These are phyloP conservation scores for Atalantia buxifolia DNA, from an alignment of 345 rosid genomes.

Conservation along the genomic window DNA sequence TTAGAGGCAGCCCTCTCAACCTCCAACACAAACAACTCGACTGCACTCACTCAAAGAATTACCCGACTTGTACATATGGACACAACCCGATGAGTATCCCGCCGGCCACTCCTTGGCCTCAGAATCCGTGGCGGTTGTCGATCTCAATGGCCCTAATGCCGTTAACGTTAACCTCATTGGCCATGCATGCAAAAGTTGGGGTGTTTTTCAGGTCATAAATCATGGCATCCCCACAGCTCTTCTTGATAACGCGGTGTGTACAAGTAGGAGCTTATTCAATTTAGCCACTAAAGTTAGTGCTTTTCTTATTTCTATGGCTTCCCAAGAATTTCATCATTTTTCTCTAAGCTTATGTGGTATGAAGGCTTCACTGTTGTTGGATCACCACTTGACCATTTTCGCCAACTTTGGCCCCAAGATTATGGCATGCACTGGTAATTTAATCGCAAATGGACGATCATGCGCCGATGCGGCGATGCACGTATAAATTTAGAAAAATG, in stretches of 20 bases:
- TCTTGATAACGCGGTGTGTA: no score
- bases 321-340: slow-evolving; percentile 71
- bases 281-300: no score
- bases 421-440: slow-evolving; percentile 56
- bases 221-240: slow-evolving; percentile 34
- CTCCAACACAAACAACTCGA: slow-evolving; percentile 46
- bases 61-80: slow-evolving; percentile 80
- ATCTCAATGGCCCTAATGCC: slow-evolving; percentile 54
- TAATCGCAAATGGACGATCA: slow-evolving; percentile 13
- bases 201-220: slow-evolving; percentile 67
- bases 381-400: slow-evolving; percentile 69
- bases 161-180: slow-evolving; percentile 39
- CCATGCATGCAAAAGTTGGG: slow-evolving; percentile 78
- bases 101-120: slow-evolving; percentile 9
- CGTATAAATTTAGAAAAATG: background rate
- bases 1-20: slow-evolving; percentile 48
- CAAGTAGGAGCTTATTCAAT: no score
- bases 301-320: no score
- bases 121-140: slow-evolving; percentile 57
- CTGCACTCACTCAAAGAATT: slow-evolving; percentile 32
- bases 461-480: slow-evolving; percentile 6
- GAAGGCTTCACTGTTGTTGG: slow-evolving; percentile 89
- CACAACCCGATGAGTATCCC: slow-evolving; percentile 32
- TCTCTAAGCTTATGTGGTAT: slow-evolving; percentile 90
- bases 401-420: slow-evolving; percentile 80